Evolutionary conservation across 441 rosid genomes (phyloP), one percentile per base, ranked within the genome.

Genomic region (Pelargonium myrrhifolium): DNA sequence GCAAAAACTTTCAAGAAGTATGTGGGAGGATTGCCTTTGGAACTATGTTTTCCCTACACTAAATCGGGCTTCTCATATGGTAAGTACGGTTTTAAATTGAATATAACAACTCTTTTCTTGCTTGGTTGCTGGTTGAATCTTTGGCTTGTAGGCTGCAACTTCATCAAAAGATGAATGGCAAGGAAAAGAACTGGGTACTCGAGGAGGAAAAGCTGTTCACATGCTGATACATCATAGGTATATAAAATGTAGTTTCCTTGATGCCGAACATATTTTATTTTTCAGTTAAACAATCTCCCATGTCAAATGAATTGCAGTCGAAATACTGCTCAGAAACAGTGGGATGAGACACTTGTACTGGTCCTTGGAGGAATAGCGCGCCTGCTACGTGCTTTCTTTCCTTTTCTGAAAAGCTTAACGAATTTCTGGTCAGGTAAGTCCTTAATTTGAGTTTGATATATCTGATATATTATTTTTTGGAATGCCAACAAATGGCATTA

Each of bases 11-110:
- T 87, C 99, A 31, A 79, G 83, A 79, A 76, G 80, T 79, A 92
- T 95, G 97, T 95, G 99, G 98, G 99, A 92, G 82, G 92, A 95
- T 74, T 92, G 97, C 77, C 93, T 92, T 65, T 89, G 98, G 96
- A 90, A 95, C 75, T 92, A 90, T 82, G 85, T 95, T 71, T 92
- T 95, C 76, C 98, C 98, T 14, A 88, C 87, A 76, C 68, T 95
- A 76, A 92, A 87, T 81, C 83, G 79, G n/a, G 96, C 92, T 71
- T 92, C 97, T 77, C 89, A 90, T 82, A 95, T 85, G 99, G 98
- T 94, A 86, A 66, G 72, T 66, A 10, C 18, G n/a, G 65, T 55
- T 66, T 18, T 55, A 22, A 14, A 68, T 40, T 58, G 74, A 72
- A 67, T 61, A 26, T 58, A 42, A 64, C 47, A 65, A 63, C 65